phyloP scores from a whole-genome alignment of 805 yeast species.

The Candida pseudofarinosa region DNA sequence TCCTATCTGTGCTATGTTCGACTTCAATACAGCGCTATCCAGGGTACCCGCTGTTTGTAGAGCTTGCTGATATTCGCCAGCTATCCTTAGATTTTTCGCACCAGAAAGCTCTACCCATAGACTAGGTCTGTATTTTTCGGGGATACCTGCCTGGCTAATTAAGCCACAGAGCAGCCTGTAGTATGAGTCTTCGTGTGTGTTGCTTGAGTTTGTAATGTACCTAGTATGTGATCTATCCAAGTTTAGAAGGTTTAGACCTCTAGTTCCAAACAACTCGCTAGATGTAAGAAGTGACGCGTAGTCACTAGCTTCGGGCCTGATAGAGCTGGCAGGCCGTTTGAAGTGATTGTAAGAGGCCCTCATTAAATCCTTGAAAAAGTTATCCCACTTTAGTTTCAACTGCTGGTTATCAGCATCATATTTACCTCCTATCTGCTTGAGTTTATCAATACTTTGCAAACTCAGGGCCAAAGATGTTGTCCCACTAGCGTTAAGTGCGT shows the following conservation, averaged over 20 bases:
- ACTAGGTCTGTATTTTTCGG: conserved; percentile 42
- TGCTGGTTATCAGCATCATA: conserved; percentile 42
- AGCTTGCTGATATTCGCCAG: conserved; percentile 44
- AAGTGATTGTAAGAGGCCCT: conserved; percentile 18
- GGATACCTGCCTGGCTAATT: conserved; percentile 42
- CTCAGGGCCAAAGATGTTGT: conserved; percentile 2
- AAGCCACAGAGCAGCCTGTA: conserved; percentile 26
- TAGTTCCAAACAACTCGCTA: conserved; percentile 31
- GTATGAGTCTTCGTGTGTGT: conserved; percentile 2
- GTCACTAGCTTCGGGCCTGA: not conserved
- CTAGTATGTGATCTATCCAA: conserved; percentile 8
- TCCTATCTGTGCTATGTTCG: conserved; percentile 45
- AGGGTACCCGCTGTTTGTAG: conserved; percentile 11
- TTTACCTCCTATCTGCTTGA: conserved; percentile 36
- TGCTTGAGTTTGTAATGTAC: conserved; percentile 3
- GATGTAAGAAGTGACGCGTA: conserved; percentile 2
- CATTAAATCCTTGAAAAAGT: conserved; percentile 30
- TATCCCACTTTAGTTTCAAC: conserved; percentile 43
- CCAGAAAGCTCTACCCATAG: conserved; percentile 57
- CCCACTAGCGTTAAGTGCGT: conserved; percentile 6
- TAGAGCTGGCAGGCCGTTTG: not conserved
- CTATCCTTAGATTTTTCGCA: conserved; percentile 38
- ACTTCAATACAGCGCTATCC: conserved; percentile 15
- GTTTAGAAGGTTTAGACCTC: conserved; percentile 32
- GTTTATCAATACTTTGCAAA: conserved; percentile 15